Evolutionary conservation across 257 asterid genomes (phyloP).

Genomic region (Solanum tarijense): DNA sequence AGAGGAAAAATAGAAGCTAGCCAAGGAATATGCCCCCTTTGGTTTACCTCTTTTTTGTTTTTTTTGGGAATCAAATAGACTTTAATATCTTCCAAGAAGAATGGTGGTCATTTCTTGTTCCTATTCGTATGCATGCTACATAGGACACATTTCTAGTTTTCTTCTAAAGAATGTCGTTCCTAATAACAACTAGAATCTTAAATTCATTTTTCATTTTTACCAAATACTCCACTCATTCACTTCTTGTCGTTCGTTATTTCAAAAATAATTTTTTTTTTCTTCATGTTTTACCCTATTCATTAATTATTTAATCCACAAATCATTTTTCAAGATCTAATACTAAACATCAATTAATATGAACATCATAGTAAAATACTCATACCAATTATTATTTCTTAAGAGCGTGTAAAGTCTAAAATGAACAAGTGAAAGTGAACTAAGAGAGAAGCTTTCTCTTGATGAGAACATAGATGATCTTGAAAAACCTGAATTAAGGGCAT

Average conservation of each 20-base stretch:
- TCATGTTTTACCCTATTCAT: no score
- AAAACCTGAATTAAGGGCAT: neutral
- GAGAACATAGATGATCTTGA: neutral
- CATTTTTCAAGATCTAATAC: no score
- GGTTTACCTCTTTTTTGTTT: neutral
- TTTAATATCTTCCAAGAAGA: conserved; percentile 1
- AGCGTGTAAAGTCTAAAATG: no score
- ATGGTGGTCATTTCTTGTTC: neutral
- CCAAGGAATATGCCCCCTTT: neutral
- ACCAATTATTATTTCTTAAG: no score
- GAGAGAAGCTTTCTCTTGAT: neutral
- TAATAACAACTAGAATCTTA: neutral
- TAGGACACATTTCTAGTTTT: neutral
- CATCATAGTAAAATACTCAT: no score
- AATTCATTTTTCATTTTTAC: neutral
- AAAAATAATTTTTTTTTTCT: no score
- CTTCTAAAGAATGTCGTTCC: neutral
- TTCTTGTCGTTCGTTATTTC: neutral
- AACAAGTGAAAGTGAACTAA: no score
- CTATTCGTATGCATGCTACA: neutral
- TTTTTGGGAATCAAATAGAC: neutral
- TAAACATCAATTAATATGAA: no score
- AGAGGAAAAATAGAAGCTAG: neutral
- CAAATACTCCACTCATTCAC: neutral
- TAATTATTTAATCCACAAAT: no score